These are phyloP conservation scores for Lipomyces sp. DNA, from an alignment of 805 yeast genomes.

Conservation along the genomic window DNA sequence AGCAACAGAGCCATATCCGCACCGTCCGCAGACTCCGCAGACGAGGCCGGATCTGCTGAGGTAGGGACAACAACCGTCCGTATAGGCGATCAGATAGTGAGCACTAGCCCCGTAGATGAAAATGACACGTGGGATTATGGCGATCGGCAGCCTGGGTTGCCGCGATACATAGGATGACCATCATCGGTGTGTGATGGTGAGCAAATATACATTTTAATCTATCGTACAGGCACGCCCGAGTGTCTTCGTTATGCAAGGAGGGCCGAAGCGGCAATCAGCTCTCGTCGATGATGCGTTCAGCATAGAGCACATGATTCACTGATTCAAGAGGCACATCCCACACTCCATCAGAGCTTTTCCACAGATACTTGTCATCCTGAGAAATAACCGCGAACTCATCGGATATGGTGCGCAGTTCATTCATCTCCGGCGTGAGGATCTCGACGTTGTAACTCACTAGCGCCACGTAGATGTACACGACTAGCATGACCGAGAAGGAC, in stretches of 20 bases:
- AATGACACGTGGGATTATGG: slow-evolving; percentile 20
- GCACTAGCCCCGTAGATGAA: slow-evolving; percentile 15
- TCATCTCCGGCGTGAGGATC: slow-evolving; percentile 56
- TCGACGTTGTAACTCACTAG: slow-evolving; percentile 75
- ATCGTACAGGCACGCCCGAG: too few species aligned
- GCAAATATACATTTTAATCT: too few species aligned
- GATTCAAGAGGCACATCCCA: slow-evolving; percentile 76
- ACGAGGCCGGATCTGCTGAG: too few species aligned
- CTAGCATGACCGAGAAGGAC: slow-evolving; percentile 60
- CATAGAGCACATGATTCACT: slow-evolving; percentile 63
- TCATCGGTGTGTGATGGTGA: too few species aligned
- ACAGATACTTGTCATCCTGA: slow-evolving; percentile 44
- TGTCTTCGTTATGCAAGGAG: too few species aligned
- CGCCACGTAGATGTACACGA: slow-evolving; percentile 71
- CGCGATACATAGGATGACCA: not conserved
- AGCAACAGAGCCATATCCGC: too few species aligned
- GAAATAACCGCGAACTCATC: slow-evolving; percentile 58
- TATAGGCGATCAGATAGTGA: slow-evolving; percentile 10
- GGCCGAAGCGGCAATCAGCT: too few species aligned
- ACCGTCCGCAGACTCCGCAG: too few species aligned
- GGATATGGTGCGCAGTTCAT: slow-evolving; percentile 59
- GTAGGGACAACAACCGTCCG: not conserved
- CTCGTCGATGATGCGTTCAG: slow-evolving; percentile 18
- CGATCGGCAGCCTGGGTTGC: slow-evolving; percentile 10
- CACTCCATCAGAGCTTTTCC: slow-evolving; percentile 72